Conservation (phyloP, 2,329 filamentous ascomycete species). For the Penicillium sp. region DNA sequence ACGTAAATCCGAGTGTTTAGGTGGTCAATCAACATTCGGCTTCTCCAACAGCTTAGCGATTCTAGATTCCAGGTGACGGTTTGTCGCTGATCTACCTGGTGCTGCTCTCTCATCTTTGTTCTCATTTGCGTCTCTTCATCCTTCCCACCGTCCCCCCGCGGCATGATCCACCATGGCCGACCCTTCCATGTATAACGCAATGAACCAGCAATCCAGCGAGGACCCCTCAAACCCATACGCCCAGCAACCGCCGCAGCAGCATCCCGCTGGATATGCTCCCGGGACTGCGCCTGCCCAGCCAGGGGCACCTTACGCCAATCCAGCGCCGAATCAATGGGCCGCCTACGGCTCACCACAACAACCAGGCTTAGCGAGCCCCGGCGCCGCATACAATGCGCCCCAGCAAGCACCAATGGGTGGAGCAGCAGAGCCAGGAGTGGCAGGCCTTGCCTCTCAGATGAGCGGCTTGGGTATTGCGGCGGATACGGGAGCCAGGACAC, state of each 20-base stretch:
- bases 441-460: conserved; percentile 66
- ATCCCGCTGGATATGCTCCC: conserved; percentile 36
- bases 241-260: conserved; percentile 57
- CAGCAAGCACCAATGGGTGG: conserved; percentile 27
- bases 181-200: conserved; percentile 43
- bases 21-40: conserved; percentile 36
- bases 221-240: conserved; percentile 57
- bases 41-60: conserved; percentile 4
- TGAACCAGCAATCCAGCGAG: conserved; percentile 46
- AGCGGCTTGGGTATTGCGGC: conserved; percentile 69
- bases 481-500: conserved; percentile 48
- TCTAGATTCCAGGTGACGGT: not conserved
- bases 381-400: conserved; percentile 30
- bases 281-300: conserved; percentile 42
- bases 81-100: conserved; percentile 3
- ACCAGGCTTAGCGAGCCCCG: conserved; percentile 26
- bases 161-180: conserved; percentile 45
- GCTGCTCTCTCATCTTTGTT: conserved; percentile 8
- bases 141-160: conserved; percentile 13
- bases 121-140: not conserved
- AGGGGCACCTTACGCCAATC: conserved; percentile 37
- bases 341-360: conserved; percentile 32
- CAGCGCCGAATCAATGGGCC: conserved; percentile 35
- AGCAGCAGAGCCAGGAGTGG: conserved; percentile 37
- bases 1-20: conserved; percentile 36